Percentiles rank a stretch among this genome's conserved stretches.
Conservation (phyloP, 495 filamentous ascomycete genomes). For the Filosporella fistucella region DNA sequence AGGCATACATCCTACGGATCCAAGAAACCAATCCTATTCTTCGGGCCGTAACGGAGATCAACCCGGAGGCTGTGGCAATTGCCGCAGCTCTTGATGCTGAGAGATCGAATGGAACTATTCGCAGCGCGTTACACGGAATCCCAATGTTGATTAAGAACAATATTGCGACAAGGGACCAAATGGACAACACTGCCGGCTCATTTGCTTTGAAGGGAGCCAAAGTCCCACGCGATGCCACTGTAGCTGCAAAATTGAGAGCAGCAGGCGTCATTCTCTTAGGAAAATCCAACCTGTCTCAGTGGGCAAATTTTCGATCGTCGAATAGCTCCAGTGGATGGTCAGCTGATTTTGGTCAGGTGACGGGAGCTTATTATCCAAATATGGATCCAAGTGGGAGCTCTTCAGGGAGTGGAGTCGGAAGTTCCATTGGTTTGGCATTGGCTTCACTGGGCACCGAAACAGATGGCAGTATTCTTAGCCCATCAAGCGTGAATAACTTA, state of each 20-base stretch:
- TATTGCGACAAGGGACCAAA: slow-evolving; percentile 21
- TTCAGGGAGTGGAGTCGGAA: slow-evolving; percentile 41
- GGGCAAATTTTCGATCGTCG: slow-evolving; percentile 32
- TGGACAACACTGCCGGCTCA: slow-evolving; percentile 45
- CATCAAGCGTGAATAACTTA: slow-evolving; percentile 35
- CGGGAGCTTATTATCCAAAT: slow-evolving; percentile 37
- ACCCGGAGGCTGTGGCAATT: slow-evolving; percentile 45
- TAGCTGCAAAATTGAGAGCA: slow-evolving; percentile 31
- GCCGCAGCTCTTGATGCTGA: slow-evolving; percentile 56
- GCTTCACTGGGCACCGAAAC: slow-evolving; percentile 44
- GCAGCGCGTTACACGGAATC: slow-evolving; percentile 65
- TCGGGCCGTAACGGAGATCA: slow-evolving; percentile 37
- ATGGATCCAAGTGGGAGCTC: slow-evolving; percentile 39
- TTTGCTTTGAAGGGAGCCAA: slow-evolving; percentile 29
- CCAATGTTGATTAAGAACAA: slow-evolving; percentile 68
- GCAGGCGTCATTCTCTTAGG: slow-evolving; percentile 43
- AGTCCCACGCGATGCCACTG: slow-evolving; percentile 26
- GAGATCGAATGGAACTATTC: slow-evolving; percentile 45
- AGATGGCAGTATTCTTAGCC: slow-evolving; percentile 36
- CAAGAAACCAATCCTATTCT: slow-evolving; percentile 35
- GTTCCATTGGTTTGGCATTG: slow-evolving; percentile 39
- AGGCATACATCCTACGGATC: slow-evolving; percentile 38
- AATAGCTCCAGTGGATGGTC: slow-evolving; percentile 42
- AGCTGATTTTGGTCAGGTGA: slow-evolving; percentile 35
- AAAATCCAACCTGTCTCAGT: slow-evolving; percentile 43